Percentiles rank a stretch among this genome's conserved stretches.
Evolutionary conservation across 2,329 filamentous ascomycete species (phyloP).

Genomic region (Hymenoscyphus fructigenus): DNA sequence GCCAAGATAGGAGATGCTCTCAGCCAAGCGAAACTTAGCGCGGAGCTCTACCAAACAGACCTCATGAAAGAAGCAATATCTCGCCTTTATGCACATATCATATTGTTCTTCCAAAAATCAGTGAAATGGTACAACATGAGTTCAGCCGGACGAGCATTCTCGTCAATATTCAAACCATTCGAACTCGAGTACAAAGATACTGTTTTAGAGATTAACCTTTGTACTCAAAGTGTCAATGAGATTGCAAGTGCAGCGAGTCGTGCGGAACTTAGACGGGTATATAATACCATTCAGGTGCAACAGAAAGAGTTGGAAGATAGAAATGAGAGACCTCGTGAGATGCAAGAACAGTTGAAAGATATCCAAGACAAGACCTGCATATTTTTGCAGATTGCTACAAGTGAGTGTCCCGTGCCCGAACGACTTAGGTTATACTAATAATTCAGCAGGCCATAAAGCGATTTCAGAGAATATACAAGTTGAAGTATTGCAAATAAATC

Average conservation of each 20-base stretch:
- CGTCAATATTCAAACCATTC: constrained; percentile 11
- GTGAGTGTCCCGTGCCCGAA: too few relatives aligned
- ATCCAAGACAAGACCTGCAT: too few relatives aligned
- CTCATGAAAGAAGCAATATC: constrained; percentile 18
- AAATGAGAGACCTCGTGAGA: too few relatives aligned
- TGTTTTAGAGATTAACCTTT: constrained; percentile 9
- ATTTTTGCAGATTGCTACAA: too few relatives aligned
- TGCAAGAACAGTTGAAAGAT: too few relatives aligned
- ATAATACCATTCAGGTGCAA: neutral
- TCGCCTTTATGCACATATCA: constrained; percentile 18
- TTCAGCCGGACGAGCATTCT: constrained; percentile 10
- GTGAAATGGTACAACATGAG: constrained; percentile 23
- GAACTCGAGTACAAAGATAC: constrained; percentile 13
- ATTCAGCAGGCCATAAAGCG: too few relatives aligned
- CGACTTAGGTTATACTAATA: too few relatives aligned
- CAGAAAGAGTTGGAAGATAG: too few relatives aligned
- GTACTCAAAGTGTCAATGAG: neutral
- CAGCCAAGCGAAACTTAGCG: constrained; percentile 9
- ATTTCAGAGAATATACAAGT: too few relatives aligned
- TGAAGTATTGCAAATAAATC: too few relatives aligned
- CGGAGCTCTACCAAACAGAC: constrained; percentile 18
- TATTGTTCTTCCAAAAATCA: constrained; percentile 15
- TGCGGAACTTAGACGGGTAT: neutral
- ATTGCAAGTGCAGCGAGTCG: neutral
- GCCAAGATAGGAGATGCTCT: constrained; percentile 17